phyloP scores from a whole-genome alignment of 2,329 filamentous ascomycete species.

The Colletotrichum sidae region DNA sequence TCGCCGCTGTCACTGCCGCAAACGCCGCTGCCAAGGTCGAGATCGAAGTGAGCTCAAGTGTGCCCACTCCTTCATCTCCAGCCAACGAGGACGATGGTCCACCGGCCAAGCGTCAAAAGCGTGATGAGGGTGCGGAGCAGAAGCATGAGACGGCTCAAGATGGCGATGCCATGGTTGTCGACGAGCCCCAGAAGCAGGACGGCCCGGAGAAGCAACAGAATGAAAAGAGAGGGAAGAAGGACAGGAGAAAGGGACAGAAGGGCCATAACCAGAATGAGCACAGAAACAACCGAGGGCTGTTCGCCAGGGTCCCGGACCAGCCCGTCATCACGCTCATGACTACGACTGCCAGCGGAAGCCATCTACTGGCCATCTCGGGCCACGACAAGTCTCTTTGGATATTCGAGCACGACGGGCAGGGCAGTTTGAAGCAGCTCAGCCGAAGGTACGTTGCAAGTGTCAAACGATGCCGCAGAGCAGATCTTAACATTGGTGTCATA shows the following conservation, averaged over 20 bases:
- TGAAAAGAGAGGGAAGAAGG: conserved; percentile 44
- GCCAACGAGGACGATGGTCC: conserved; percentile 44
- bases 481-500: conserved; percentile 53
- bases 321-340: conserved; percentile 78
- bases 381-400: conserved; percentile 94
- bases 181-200: conserved; percentile 39
- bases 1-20: conserved; percentile 40
- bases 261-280: conserved; percentile 17
- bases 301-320: conserved; percentile 57
- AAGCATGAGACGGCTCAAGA: conserved; percentile 42
- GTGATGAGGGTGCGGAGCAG: conserved; percentile 43
- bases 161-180: conserved; percentile 37
- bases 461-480: conserved; percentile 24
- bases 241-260: conserved; percentile 40
- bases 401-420: conserved; percentile 74
- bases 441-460: conserved; percentile 67
- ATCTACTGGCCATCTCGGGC: conserved; percentile 84
- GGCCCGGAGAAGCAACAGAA: conserved; percentile 39
- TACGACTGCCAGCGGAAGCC: conserved; percentile 70
- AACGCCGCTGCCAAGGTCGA: conserved; percentile 42
- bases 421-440: conserved; percentile 74
- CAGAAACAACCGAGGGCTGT: conserved; percentile 44
- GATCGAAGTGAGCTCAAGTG: conserved; percentile 42
- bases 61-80: conserved; percentile 20
- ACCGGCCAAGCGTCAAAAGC: conserved; percentile 57